Conservation (phyloP, 2,329 filamentous ascomycete genomes). For the Fusarium camptoceras region DNA sequence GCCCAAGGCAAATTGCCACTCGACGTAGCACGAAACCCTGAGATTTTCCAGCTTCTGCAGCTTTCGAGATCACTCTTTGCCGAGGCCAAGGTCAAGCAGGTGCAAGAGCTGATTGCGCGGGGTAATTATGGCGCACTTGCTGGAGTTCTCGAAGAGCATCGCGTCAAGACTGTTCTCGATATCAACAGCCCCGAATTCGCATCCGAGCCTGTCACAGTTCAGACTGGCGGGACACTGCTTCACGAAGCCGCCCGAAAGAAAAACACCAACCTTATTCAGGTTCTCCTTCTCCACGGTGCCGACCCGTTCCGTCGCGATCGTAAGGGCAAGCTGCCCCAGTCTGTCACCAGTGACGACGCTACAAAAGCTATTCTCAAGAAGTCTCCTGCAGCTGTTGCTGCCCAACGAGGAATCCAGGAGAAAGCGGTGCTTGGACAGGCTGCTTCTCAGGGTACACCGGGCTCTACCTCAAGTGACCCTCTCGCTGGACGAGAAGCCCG, state of each 20-base stretch:
- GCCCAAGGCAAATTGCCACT: constrained; percentile 85
- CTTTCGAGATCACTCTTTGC: constrained; percentile 90
- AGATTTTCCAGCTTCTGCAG: constrained; percentile 96
- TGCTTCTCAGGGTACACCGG: constrained; percentile 65
- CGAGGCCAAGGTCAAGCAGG: constrained; percentile 84
- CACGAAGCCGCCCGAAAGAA: constrained; percentile 93
- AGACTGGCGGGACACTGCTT: constrained; percentile 89
- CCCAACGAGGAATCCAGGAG: constrained; percentile 95
- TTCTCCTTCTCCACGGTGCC: constrained; percentile 91
- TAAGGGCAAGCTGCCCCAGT: constrained; percentile 94
- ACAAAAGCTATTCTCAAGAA: constrained; percentile 91
- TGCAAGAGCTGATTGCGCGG: constrained; percentile 80
- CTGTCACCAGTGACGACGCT: constrained; percentile 93
- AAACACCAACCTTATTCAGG: constrained; percentile 88
- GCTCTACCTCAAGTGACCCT: constrained; percentile 67
- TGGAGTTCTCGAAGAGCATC: constrained; percentile 82
- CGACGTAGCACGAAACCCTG: constrained; percentile 89
- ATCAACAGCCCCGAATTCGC: constrained; percentile 92
- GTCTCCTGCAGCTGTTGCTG: constrained; percentile 92
- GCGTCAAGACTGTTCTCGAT: constrained; percentile 87
- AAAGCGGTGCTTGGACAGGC: constrained; percentile 90
- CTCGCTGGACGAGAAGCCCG: constrained; percentile 85
- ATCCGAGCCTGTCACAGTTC: constrained; percentile 80
- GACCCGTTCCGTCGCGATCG: constrained; percentile 96
- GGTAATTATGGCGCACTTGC: constrained; percentile 83